Evolutionary conservation across 1,139 yeast genomes (phyloP).

Genomic region (Suhomyces wounanorum): DNA sequence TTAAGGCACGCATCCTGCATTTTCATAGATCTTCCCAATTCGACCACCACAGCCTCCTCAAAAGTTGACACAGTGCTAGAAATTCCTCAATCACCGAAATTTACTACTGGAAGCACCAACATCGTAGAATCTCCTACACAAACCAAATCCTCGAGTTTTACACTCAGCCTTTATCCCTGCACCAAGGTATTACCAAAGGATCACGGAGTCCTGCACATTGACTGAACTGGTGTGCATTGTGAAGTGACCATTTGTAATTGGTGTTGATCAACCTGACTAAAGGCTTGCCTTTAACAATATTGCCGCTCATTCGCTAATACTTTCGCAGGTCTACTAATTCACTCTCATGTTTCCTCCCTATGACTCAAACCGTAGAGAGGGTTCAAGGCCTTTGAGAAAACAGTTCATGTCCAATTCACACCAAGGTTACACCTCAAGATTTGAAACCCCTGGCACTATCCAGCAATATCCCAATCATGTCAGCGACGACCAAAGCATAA

Average conservation of each 20-base stretch:
- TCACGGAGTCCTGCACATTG: not conserved
- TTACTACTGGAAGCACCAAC: not conserved
- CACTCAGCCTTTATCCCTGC: not conserved
- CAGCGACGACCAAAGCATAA: slow-evolving; percentile 1
- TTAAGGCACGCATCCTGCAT: slow-evolving; percentile 2
- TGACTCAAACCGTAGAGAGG: not conserved
- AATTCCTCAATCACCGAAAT: not conserved
- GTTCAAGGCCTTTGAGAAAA: slow-evolving; percentile 1
- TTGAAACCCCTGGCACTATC: not conserved
- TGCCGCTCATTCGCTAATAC: not conserved
- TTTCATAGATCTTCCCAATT: not conserved
- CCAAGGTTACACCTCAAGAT: slow-evolving; percentile 1
- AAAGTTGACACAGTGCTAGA: not conserved
- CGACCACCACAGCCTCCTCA: slow-evolving; percentile 2
- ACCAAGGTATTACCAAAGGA: not conserved
- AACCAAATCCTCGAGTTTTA: not conserved
- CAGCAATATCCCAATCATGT: not conserved
- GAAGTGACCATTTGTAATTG: not conserved
- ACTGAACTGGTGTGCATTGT: not conserved
- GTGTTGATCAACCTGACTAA: not conserved
- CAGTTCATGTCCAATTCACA: slow-evolving; percentile 8
- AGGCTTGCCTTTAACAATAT: not conserved
- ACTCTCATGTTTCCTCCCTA: slow-evolving; percentile 10
- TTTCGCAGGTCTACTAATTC: not conserved
- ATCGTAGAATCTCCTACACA: not conserved